Evolutionary conservation across 306 rosid species (phyloP), one percentile per base, ranked within the genome.

Genomic region (Glycine latifolia): DNA sequence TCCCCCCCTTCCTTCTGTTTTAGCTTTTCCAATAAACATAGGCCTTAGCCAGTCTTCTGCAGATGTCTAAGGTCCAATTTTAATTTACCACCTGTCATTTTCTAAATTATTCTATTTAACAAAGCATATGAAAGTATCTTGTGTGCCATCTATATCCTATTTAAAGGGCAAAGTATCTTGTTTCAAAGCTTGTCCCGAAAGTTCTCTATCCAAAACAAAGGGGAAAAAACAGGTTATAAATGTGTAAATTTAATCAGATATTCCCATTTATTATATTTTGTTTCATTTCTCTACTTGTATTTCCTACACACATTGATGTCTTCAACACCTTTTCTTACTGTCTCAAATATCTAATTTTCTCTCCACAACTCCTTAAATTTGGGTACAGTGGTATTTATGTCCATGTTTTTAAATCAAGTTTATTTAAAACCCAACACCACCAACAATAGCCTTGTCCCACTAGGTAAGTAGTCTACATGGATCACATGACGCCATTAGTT

Each of bases 331-430:
- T 12, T 47, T 33, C 60, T 11, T 0, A 54, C 43, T 3, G 7
- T 39, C 39, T 41, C 37, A 26, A 69, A 13, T 44, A 69, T 69
- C 60, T 46, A 15, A 55, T 26, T 67, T 67, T 54, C 58, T 68
- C 58, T 26, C 46, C 11, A 67, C n/a, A 63, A 8, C 39, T 35
- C 16, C 3, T 44, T 33, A 81, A 41, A 10, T 79, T 53, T 17
- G 26, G n/a, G 7, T 9, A 82, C 10, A 68, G 5, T 54, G 60
- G 4, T 59, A 75, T 33, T 8, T 31, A 35, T 44, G 39, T 33
- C 75, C 49, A 15, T 12, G 17, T 68, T 26, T 26, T 26, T 26
- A 2, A 26, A 26, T 26, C 31, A 26, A 26, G 31, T 26, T 59
- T 13, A 4, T n/a, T 62, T 69, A 31, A 46, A 16, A 37, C 48